Percentiles rank a stretch among this genome's conserved stretches.
These are phyloP conservation scores for Dothidotthia symphoricarpi DNA, from an alignment of 2,329 filamentous ascomycete species.

Conservation along the genomic window DNA sequence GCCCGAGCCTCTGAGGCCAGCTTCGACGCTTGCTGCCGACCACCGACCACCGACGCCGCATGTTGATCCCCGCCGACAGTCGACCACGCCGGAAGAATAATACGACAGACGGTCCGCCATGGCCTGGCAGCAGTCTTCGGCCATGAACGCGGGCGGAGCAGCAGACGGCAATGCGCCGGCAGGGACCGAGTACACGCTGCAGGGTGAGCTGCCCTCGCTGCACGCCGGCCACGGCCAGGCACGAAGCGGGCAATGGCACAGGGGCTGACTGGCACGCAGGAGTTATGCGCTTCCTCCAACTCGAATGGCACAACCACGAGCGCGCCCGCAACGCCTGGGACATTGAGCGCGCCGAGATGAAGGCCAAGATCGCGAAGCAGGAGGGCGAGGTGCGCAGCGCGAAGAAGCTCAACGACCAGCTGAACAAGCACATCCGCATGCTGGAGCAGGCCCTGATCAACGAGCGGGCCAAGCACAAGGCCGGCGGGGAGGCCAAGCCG, in stretches of 20 bases:
- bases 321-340: conserved; percentile 98
- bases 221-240: conserved; percentile 4
- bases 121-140: conserved; percentile 70
- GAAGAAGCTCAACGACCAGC: conserved; percentile 81
- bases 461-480: conserved; percentile 69
- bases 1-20: conserved; percentile 23
- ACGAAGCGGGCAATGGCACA: conserved; percentile 3
- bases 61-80: conserved; percentile 27
- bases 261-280: conserved; percentile 53
- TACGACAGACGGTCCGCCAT: conserved; percentile 46
- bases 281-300: conserved; percentile 98
- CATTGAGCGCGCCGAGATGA: conserved; percentile 99
- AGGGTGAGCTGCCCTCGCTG: conserved; percentile 52
- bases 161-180: conserved; percentile 52
- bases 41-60: conserved; percentile 28
- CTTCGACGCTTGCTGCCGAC: conserved; percentile 25
- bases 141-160: conserved; percentile 57
- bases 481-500: conserved; percentile 51
- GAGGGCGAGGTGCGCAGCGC: conserved; percentile 86
- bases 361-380: conserved; percentile 88
- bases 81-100: conserved; percentile 23
- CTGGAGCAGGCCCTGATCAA: conserved; percentile 85
- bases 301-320: conserved; percentile 98
- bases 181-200: conserved; percentile 70
- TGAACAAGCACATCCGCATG: conserved; percentile 87